These are phyloP conservation scores for Leccinellum rugosiceps DNA, from an alignment of 768 basidiomycete species.

Conservation along the genomic window DNA sequence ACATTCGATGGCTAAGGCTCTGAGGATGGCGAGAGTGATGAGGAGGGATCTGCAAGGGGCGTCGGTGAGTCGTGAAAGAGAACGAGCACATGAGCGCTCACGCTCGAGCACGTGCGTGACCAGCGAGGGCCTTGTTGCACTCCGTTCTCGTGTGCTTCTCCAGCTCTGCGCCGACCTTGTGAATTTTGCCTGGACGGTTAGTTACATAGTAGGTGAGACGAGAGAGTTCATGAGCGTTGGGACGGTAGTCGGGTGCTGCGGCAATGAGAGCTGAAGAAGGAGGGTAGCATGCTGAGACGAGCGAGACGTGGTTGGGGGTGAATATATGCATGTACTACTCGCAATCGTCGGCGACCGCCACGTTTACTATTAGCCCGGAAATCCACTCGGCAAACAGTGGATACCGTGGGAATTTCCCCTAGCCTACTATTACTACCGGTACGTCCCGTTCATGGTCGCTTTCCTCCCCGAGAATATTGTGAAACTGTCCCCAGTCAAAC, in stretches of 20 bases:
- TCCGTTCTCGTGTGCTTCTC: constrained; percentile 71
- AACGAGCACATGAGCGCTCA: constrained; percentile 38
- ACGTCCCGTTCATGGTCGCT: constrained; percentile 34
- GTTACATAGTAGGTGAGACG: constrained; percentile 84
- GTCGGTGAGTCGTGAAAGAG: neutral
- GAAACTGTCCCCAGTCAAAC: constrained; percentile 49
- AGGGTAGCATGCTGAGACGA: constrained; percentile 86
- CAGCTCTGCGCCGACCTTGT: constrained; percentile 71
- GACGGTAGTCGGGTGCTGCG: constrained; percentile 72
- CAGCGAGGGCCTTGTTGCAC: constrained; percentile 59
- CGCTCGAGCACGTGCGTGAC: constrained; percentile 79
- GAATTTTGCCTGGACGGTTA: constrained; percentile 76
- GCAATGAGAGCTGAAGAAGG: constrained; percentile 69
- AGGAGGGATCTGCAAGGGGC: constrained; percentile 57
- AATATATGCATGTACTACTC: constrained; percentile 64
- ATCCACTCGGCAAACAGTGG: neutral
- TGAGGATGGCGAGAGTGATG: constrained; percentile 79
- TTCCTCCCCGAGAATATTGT: constrained; percentile 49
- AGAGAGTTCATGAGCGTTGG: constrained; percentile 83
- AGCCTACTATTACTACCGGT: neutral
- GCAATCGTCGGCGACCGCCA: neutral
- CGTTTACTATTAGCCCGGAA: neutral
- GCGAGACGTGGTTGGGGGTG: constrained; percentile 79
- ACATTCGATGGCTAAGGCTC: constrained; percentile 82
- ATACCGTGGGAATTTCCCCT: constrained; percentile 29